phyloP scores from a whole-genome alignment of 2,329 filamentous ascomycete genomes.

The Epichloe uncinata region DNA sequence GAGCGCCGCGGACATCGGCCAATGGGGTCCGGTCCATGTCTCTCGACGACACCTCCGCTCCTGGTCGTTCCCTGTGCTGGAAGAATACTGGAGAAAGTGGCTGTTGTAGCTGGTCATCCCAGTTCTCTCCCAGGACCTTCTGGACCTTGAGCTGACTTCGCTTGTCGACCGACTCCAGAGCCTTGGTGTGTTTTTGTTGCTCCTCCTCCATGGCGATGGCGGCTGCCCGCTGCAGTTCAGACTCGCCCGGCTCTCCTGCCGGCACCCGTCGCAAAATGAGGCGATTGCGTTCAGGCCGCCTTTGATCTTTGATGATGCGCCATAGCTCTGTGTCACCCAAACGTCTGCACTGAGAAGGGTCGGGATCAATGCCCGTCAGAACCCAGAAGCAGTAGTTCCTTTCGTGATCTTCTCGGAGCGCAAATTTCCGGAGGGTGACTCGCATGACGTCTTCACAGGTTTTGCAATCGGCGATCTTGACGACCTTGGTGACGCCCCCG shows the following conservation, averaged over 20 bases:
- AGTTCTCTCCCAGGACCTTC: conserved; percentile 76
- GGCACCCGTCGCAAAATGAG: conserved; percentile 89
- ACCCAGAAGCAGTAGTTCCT: conserved; percentile 97
- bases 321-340: conserved; percentile 80
- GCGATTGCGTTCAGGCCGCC: conserved; percentile 74
- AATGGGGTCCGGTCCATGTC: conserved; percentile 45
- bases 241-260: conserved; percentile 72
- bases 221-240: conserved; percentile 77
- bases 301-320: conserved; percentile 78
- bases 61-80: conserved; percentile 52
- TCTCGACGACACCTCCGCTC: conserved; percentile 40
- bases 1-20: conserved; percentile 30
- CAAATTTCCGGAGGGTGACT: conserved; percentile 77
- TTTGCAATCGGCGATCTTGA: conserved; percentile 84
- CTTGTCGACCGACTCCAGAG: conserved; percentile 52
- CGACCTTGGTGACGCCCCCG: conserved; percentile 79
- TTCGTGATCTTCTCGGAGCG: conserved; percentile 78
- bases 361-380: conserved; percentile 70
- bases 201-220: conserved; percentile 82
- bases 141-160: conserved; percentile 79
- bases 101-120: conserved; percentile 67
- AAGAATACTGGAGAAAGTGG: conserved; percentile 73
- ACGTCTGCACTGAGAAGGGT: conserved; percentile 67
- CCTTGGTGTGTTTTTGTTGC: conserved; percentile 55
- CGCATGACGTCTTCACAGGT: conserved; percentile 88